These are phyloP conservation scores for Linnemannia schmuckeri DNA, from an alignment of 192 early-diverging fungal species.

Conservation along the genomic window DNA sequence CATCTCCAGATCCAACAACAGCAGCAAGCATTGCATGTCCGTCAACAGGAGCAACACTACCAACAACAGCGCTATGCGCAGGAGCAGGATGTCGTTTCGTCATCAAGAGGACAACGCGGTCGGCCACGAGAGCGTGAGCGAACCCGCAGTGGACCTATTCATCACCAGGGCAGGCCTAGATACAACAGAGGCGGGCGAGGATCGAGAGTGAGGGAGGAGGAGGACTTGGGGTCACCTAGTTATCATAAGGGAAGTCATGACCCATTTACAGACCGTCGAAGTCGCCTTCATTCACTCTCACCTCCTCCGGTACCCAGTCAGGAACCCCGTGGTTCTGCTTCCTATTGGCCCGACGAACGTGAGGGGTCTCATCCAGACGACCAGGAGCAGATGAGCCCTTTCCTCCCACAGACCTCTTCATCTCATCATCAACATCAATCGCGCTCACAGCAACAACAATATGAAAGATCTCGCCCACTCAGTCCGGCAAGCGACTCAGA, in stretches of 20 bases:
- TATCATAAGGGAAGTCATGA: not conserved
- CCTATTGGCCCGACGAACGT: slow-evolving; percentile 24
- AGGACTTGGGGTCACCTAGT: not conserved
- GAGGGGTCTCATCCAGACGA: slow-evolving; percentile 17
- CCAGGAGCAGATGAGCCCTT: not conserved
- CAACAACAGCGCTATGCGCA: slow-evolving; percentile 15
- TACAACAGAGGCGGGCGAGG: not conserved
- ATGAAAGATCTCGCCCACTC: slow-evolving; percentile 1
- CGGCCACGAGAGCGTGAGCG: slow-evolving; percentile 19
- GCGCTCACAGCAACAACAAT: slow-evolving; percentile 4
- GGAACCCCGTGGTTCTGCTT: slow-evolving; percentile 6
- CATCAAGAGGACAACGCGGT: not conserved
- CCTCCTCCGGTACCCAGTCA: slow-evolving; percentile 29
- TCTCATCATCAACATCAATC: not conserved
- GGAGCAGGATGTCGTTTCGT: not conserved
- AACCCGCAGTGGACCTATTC: slow-evolving; percentile 7
- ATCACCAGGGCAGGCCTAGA: not conserved
- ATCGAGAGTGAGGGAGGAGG: not conserved
- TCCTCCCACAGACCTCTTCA: not conserved
- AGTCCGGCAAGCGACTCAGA: slow-evolving; percentile 26
- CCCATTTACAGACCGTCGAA: slow-evolving; percentile 2
- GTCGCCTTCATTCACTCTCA: slow-evolving; percentile 35
- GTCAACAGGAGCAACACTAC: not conserved
- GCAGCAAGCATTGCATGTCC: slow-evolving; percentile 3
- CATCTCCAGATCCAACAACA: slow-evolving; percentile 19